Conservation (phyloP, 2,329 filamentous ascomycete species). For the Nigrospora sphaerica region DNA sequence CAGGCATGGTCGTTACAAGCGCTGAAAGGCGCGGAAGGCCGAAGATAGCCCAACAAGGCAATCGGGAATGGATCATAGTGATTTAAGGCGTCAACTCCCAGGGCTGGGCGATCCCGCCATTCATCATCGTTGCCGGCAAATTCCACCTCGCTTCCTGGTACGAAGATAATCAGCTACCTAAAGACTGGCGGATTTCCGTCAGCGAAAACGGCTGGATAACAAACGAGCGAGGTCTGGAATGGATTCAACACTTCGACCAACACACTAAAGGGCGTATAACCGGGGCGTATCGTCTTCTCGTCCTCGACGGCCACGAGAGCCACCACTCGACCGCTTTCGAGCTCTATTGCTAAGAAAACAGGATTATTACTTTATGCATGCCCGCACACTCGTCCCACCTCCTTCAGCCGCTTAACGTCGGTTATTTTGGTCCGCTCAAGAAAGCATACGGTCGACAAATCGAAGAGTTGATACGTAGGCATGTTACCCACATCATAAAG, state of each 20-base stretch:
- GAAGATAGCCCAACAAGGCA: conserved; percentile 15
- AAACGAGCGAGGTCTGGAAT: background rate
- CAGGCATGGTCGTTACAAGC: conserved; percentile 16
- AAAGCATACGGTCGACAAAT: conserved; percentile 20
- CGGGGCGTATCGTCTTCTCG: conserved; percentile 23
- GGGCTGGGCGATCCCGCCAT: conserved; percentile 6
- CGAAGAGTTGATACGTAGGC: conserved; percentile 16
- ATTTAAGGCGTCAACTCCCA: conserved; percentile 9
- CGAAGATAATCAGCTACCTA: background rate
- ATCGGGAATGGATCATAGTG: conserved; percentile 19
- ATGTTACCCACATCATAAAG: conserved; percentile 21
- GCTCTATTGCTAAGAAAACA: conserved; percentile 22
- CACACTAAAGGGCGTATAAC: conserved; percentile 15
- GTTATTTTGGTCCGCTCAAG: conserved; percentile 27
- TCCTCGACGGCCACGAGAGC: conserved; percentile 29
- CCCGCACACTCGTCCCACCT: conserved; percentile 26
- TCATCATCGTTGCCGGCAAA: conserved; percentile 3
- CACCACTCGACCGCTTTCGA: conserved; percentile 26
- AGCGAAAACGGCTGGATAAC: background rate
- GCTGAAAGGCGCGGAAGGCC: conserved; percentile 10
- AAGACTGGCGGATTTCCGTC: background rate
- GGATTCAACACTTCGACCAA: conserved; percentile 7
- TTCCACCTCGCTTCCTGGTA: conserved; percentile 1
- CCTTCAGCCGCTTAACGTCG: conserved; percentile 30
- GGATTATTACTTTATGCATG: conserved; percentile 29